Evolutionary conservation across 805 yeast species (phyloP).

Genomic region (Metahyphopichia silvanorum): DNA sequence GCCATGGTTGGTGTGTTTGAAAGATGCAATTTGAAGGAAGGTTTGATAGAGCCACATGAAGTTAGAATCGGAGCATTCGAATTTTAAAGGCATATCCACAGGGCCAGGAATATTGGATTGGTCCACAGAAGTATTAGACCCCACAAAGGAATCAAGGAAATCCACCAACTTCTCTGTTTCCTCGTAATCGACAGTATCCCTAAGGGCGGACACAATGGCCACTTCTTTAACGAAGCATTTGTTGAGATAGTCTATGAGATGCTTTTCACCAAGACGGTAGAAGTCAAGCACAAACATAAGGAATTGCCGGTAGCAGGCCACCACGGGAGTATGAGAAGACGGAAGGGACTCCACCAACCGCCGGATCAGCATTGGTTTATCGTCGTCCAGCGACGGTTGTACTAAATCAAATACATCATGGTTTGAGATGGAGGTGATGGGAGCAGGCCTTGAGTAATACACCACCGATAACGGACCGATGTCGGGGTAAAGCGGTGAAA

Average conservation of each 20-base stretch:
- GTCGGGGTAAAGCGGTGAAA: conserved; percentile 2
- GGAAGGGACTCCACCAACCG: conserved; percentile 14
- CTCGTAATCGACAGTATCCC: conserved; percentile 10
- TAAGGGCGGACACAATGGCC: conserved; percentile 12
- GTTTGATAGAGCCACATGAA: conserved; percentile 17
- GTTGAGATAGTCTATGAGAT: conserved; percentile 12
- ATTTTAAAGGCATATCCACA: conserved; percentile 10
- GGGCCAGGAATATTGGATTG: neutral
- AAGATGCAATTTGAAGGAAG: conserved; percentile 19
- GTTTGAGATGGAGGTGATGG: neutral
- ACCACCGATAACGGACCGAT: conserved; percentile 6
- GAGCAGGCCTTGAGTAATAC: conserved; percentile 5
- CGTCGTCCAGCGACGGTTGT: no score
- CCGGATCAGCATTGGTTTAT: conserved; percentile 8
- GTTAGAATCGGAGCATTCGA: conserved; percentile 12
- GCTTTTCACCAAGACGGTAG: conserved; percentile 13
- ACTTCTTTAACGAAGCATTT: conserved; percentile 17
- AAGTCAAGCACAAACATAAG: conserved; percentile 13
- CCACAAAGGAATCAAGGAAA: conserved; percentile 15
- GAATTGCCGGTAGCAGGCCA: conserved; percentile 11
- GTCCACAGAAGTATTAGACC: no score
- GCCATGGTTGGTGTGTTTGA: conserved; percentile 6
- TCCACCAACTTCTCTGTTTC: conserved; percentile 19
- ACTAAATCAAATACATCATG: neutral
- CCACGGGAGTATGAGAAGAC: conserved; percentile 13